phyloP scores from a whole-genome alignment of 768 basidiomycete genomes.

The Pisolithus microcarpus region DNA sequence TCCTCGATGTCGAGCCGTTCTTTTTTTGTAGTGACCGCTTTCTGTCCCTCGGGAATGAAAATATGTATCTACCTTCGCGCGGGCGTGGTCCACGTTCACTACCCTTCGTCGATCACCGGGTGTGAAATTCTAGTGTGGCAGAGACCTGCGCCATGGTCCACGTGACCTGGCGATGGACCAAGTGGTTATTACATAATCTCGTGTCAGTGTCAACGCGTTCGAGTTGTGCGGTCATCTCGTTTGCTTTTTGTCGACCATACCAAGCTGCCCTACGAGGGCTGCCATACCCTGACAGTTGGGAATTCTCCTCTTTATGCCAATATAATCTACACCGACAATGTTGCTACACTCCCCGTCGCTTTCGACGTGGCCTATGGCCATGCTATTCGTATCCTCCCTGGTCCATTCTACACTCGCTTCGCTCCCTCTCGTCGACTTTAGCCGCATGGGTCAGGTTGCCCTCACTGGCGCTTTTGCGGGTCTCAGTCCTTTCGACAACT shows the following conservation, averaged over 20 bases:
- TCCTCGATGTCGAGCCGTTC: not conserved
- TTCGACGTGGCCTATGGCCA: conserved; percentile 20
- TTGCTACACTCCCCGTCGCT: conserved; percentile 6
- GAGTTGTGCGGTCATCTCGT: too few species aligned
- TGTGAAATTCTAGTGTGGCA: not conserved
- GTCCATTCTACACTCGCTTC: conserved; percentile 26
- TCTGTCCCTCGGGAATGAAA: not conserved
- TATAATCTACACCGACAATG: not conserved
- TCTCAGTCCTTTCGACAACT: conserved; percentile 65
- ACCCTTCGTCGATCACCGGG: too few species aligned
- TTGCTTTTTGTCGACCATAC: too few species aligned
- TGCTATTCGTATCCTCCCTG: conserved; percentile 10
- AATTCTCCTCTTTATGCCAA: not conserved
- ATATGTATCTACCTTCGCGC: not conserved
- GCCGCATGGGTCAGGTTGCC: conserved; percentile 86
- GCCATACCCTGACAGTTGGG: conserved; percentile 5
- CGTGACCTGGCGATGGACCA: not conserved
- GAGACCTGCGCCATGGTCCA: too few species aligned
- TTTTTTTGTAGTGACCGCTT: not conserved
- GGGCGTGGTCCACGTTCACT: too few species aligned
- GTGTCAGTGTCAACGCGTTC: too few species aligned
- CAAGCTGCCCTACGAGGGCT: conserved; percentile 1
- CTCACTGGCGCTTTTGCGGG: conserved; percentile 86
- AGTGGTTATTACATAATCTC: too few species aligned
- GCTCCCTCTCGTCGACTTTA: conserved; percentile 58